phyloP scores from a whole-genome alignment of 257 asterid species.

The Solanum ahanhuiri region DNA sequence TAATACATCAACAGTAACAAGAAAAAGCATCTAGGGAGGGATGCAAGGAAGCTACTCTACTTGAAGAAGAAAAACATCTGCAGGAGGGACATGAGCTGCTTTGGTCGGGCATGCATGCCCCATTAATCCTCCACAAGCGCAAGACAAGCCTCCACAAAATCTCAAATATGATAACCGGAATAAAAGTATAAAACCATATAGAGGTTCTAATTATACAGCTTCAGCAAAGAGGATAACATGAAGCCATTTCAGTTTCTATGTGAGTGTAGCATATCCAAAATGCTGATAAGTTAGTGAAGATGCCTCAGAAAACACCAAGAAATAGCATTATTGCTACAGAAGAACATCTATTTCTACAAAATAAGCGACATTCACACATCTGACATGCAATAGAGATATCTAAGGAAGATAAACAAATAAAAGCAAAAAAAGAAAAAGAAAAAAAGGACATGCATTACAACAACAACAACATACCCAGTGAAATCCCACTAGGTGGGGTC shows the following conservation, averaged over 20 bases:
- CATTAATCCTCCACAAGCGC: not conserved
- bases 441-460: not conserved
- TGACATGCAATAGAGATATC: not conserved
- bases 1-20: not conserved
- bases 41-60: not conserved
- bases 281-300: not conserved
- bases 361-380: not conserved
- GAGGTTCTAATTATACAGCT: not conserved
- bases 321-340: not conserved
- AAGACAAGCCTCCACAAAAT: not conserved
- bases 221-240: not conserved
- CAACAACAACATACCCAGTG: too few species aligned
- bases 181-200: not conserved
- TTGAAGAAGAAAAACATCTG: not conserved
- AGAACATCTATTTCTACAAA: not conserved
- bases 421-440: not conserved
- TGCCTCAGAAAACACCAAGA: not conserved
- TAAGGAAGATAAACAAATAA: not conserved
- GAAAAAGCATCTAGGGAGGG: not conserved
- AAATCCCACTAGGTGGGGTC: too few species aligned
- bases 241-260: not conserved
- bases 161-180: not conserved
- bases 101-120: not conserved
- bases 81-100: not conserved
- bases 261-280: not conserved